Evolutionary conservation across 1,284 basidiomycete species (phyloP).

Genomic region (Pholiota adiposa): DNA sequence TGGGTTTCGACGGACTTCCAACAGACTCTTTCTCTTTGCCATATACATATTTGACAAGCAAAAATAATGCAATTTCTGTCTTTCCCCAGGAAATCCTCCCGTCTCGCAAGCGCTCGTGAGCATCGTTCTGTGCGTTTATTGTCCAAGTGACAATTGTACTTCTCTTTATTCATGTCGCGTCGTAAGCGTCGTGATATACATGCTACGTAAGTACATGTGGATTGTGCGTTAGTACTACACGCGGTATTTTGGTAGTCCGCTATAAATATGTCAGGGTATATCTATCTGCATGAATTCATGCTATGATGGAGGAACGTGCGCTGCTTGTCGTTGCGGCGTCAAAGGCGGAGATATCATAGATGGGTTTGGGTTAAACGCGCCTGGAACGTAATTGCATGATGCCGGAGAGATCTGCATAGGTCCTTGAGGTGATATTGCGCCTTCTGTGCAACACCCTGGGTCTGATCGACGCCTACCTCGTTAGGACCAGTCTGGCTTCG

Average conservation of each 20-base stretch:
- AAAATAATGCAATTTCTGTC: background rate
- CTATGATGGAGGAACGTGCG: background rate
- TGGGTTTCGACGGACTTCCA: background rate
- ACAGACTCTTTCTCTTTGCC: background rate
- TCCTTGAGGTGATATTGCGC: slow-evolving; percentile 7
- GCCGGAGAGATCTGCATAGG: slow-evolving; percentile 25
- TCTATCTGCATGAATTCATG: background rate
- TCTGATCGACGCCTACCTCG: background rate
- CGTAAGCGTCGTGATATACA: background rate
- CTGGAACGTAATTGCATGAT: slow-evolving; percentile 27
- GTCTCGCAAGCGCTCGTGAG: too few relatives aligned
- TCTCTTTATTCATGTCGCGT: background rate
- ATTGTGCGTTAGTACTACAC: too few relatives aligned
- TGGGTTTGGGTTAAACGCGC: slow-evolving; percentile 16
- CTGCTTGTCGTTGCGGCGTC: slow-evolving; percentile 16
- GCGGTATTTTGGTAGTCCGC: background rate
- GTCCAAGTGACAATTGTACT: background rate
- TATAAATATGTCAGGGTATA: too few relatives aligned
- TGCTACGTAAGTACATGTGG: background rate
- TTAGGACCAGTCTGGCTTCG: slow-evolving; percentile 20
- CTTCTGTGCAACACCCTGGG: background rate
- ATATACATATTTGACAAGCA: background rate
- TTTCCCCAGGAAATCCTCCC: background rate
- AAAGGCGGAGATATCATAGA: slow-evolving; percentile 21
- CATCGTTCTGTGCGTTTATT: too few relatives aligned